Evolutionary conservation across 2,329 filamentous ascomycete species (phyloP), one percentile per base, ranked within the genome.

Genomic region (Fusarium phyllophilum): DNA sequence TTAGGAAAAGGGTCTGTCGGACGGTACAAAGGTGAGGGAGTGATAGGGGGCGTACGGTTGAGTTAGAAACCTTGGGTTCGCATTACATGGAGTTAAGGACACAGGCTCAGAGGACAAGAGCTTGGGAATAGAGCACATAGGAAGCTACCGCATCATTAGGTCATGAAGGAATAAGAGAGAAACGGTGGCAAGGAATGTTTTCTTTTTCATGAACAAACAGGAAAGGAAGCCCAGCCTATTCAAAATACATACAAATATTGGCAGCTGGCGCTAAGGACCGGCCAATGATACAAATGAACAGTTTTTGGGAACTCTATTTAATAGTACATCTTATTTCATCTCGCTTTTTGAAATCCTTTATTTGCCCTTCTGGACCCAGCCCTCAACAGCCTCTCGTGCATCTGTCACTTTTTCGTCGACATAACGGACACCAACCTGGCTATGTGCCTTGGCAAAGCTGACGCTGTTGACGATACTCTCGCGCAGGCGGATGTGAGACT

Each of bases 321-420:
- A 78, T 83, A 71, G 73, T 83, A 83, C 82, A 83, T 73, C 62
- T 75, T 82, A 82, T 70, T 54, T 70, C 82, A 83, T 61, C 73
- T 75, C 69, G 69, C 77, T 74, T 78, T 78, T 68, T 66, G 34
- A 75, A 59, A 72, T 45, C 62, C 52, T 66, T 59, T 89, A 95
- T 88, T 93, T 93, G 65, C 94, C 95, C 88, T 97, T 95, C 86
- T 90, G 94, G 62, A 98, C 94, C 94, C 95, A 96, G 70, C 90
- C 91, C 87, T 98, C 95, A 66, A 98, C 85, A 56, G 89, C 88
- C 83, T 95, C 92, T 78, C 95, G 89, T 66, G 90, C 92, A 62
- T 92, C 89, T 68, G 88, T 89, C 61, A 97, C 92, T 86, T 94
- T 95, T 71, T 94, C 92, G 81, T 97, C 92, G 70, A 97, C 90